Evolutionary conservation across 2,329 filamentous ascomycete species (phyloP).

Genomic region (Erysiphe pulchra): DNA sequence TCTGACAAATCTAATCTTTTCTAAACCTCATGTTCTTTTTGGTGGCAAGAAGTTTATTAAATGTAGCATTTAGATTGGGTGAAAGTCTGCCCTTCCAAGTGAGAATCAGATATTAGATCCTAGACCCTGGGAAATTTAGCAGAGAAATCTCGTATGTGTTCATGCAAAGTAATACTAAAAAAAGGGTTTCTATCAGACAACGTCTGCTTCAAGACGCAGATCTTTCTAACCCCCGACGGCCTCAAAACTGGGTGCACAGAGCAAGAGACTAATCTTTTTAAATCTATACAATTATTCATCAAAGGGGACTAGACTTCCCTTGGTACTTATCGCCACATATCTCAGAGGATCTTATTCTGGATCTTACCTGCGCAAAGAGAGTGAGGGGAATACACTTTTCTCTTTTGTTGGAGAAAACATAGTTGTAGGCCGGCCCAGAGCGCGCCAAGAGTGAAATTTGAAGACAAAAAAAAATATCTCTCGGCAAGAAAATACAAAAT

Average conservation of each 20-base stretch:
- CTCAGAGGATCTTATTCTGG: slow-evolving; percentile 2
- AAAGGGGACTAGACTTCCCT: not conserved
- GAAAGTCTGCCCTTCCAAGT: not conserved
- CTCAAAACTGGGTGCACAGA: not conserved
- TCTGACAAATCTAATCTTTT: not conserved
- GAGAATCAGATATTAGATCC: not conserved
- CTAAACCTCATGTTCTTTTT: not conserved
- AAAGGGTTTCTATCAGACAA: not conserved
- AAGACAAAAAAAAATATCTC: not conserved
- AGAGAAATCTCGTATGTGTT: not conserved
- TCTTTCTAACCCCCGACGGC: not conserved
- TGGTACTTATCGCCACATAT: not conserved
- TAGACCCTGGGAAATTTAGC: not conserved
- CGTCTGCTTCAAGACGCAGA: not conserved
- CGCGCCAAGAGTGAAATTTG: too few relatives aligned
- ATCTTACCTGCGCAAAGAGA: slow-evolving; percentile 4
- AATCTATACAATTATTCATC: not conserved
- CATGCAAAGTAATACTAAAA: not conserved
- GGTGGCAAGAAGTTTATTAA: not conserved
- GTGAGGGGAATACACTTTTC: slow-evolving; percentile 6
- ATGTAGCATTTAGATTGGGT: not conserved
- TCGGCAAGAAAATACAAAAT: not conserved
- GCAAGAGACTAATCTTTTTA: not conserved
- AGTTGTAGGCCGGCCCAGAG: not conserved
- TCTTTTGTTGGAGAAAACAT: not conserved